Percentiles rank a stretch among this genome's conserved stretches.
Conservation (phyloP, 176 grass and related monocot species). For the Poa pratensis region DNA sequence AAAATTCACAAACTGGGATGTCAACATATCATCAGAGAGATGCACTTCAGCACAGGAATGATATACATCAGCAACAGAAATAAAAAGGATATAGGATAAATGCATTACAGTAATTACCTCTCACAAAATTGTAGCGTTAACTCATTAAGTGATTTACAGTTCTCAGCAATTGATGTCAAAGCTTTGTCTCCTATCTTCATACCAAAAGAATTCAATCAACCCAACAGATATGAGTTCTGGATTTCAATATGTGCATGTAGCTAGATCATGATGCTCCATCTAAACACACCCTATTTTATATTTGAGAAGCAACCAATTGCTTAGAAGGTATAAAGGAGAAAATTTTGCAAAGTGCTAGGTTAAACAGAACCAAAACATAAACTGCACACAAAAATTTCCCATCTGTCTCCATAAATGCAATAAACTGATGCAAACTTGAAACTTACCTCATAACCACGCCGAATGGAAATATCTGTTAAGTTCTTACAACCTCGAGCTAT, state of each 20-base stretch:
- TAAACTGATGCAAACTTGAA: slow-evolving; percentile 8
- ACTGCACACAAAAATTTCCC: neutral
- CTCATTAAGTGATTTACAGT: slow-evolving; percentile 74
- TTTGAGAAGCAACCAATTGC: slow-evolving; percentile 12
- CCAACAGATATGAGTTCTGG: neutral
- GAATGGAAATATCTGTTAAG: slow-evolving; percentile 76
- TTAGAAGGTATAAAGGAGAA: slow-evolving; percentile 21
- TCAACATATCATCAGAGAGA: slow-evolving; percentile 21
- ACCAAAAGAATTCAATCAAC: slow-evolving; percentile 41
- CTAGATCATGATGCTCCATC: slow-evolving; percentile 2
- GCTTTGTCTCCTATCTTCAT: slow-evolving; percentile 76
- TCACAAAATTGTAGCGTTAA: slow-evolving; percentile 84
- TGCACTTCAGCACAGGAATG: slow-evolving; percentile 13
- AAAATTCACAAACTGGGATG: slow-evolving; percentile 19
- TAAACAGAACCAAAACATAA: slow-evolving; percentile 23
- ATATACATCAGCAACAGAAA: neutral
- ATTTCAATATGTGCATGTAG: slow-evolving; percentile 3
- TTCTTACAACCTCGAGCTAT: slow-evolving; percentile 85
- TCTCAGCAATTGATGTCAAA: slow-evolving; percentile 72
- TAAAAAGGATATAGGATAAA: neutral
- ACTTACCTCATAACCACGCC: slow-evolving; percentile 82
- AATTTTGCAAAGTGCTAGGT: neutral
- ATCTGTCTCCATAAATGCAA: slow-evolving; percentile 18
- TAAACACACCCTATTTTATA: neutral
- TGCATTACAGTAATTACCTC: slow-evolving; percentile 51